These are phyloP conservation scores for Solidago caesia DNA, from an alignment of 129 eudicot species.

Conservation along the genomic window DNA sequence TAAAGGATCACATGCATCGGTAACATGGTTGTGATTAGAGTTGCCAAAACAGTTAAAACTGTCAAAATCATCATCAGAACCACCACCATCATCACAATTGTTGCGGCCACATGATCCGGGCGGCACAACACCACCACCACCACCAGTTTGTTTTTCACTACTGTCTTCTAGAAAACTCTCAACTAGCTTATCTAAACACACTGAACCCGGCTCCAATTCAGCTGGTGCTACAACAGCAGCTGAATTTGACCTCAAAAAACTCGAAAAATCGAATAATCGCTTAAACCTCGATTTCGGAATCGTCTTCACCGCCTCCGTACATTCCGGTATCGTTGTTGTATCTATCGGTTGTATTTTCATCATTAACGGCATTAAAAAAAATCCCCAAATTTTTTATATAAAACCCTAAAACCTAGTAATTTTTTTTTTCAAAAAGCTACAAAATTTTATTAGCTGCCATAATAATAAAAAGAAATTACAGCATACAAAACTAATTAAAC, in stretches of 20 bases:
- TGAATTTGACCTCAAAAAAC: conserved; percentile 32
- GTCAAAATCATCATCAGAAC: conserved; percentile 58
- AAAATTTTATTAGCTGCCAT: conserved; percentile 26
- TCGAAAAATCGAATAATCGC: conserved; percentile 64
- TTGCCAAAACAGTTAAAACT: conserved; percentile 48
- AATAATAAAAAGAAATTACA: conserved; percentile 12
- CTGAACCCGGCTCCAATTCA: conserved; percentile 75
- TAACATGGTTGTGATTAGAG: conserved; percentile 32
- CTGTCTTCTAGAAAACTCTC: conserved; percentile 75
- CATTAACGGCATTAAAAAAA: conserved; percentile 45
- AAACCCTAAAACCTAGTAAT: conserved; percentile 9
- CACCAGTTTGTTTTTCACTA: conserved; percentile 42
- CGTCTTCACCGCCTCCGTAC: conserved; percentile 48
- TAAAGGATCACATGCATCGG: conserved; percentile 46
- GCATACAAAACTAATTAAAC: conserved; percentile 20
- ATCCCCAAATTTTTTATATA: conserved; percentile 23
- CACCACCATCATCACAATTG: conserved; percentile 27
- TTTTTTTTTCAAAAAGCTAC: neutral
- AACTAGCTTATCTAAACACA: conserved; percentile 75
- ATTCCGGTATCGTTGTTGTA: conserved; percentile 29
- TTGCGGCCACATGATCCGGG: conserved; percentile 18
- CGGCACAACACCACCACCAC: conserved; percentile 18
- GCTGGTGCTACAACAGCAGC: too few species aligned
- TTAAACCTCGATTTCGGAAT: conserved; percentile 59
- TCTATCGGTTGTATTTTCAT: conserved; percentile 80